A percentile compares a stretch with the other conserved stretches of the same genome.
Evolutionary conservation across 1,139 yeast genomes (phyloP).

Genomic region (Pichia sp.): DNA sequence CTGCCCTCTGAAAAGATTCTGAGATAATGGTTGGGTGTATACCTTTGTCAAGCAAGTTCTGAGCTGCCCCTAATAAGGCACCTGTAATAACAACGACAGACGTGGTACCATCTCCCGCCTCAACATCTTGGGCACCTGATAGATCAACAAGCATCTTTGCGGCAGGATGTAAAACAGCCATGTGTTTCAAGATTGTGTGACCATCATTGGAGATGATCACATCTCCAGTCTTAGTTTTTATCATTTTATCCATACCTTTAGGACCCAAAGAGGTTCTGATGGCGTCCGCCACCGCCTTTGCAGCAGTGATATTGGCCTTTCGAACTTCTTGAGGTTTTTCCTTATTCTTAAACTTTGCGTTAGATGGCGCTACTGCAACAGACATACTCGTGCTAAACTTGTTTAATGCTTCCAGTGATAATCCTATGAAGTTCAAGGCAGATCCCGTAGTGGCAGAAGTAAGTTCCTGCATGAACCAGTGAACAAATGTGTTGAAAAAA

Average conservation of each 20-base stretch:
- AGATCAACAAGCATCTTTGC: slow-evolving; percentile 98
- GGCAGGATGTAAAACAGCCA: slow-evolving; percentile 98
- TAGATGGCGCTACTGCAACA: slow-evolving; percentile 49
- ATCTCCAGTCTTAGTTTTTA: slow-evolving; percentile 87
- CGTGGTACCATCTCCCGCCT: slow-evolving; percentile 99
- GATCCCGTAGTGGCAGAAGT: too few relatives aligned
- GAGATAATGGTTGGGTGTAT: slow-evolving; percentile 95
- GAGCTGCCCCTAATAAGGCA: slow-evolving; percentile 91
- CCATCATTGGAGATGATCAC: slow-evolving; percentile 97
- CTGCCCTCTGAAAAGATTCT: slow-evolving; percentile 93
- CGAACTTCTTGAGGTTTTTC: slow-evolving; percentile 98
- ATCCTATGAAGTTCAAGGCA: too few relatives aligned
- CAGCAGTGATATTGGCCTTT: slow-evolving; percentile 87
- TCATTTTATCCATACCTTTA: slow-evolving; percentile 99
- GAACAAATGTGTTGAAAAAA: neutral
- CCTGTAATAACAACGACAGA: slow-evolving; percentile 96
- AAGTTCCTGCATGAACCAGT: too few relatives aligned
- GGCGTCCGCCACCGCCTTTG: slow-evolving; percentile 97
- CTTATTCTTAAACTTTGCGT: slow-evolving; percentile 86
- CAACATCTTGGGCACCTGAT: slow-evolving; percentile 95
- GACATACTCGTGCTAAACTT: slow-evolving; percentile 18
- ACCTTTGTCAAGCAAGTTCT: slow-evolving; percentile 79
- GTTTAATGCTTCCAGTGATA: too few relatives aligned
- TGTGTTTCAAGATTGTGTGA: slow-evolving; percentile 90
- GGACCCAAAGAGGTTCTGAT: slow-evolving; percentile 97